Evolutionary conservation across 2,329 filamentous ascomycete genomes (phyloP), one percentile per base, ranked within the genome.

Genomic region (Claviceps capensis): DNA sequence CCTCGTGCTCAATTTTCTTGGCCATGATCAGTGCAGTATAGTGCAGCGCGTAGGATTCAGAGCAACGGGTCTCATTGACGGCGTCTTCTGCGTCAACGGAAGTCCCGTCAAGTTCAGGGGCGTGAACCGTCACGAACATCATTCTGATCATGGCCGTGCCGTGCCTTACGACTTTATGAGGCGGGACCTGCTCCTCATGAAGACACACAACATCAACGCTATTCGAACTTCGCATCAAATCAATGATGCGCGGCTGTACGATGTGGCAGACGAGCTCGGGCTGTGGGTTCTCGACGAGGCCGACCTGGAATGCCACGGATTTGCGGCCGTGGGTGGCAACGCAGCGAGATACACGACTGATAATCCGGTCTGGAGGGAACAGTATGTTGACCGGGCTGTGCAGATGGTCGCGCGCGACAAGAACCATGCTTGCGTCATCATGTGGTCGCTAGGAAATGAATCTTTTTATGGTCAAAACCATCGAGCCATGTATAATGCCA

Each of bases 381-480:
- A 82, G 0, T 87, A 88, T 57, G 66, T 87, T 2, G 83, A 87
- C 60, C 75, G 84, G 1, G 80, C 80, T 4, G 67, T 72, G 30
- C 81, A 85, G 54, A 69, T 87, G 56, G 78, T 87, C 0, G 71
- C 77, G 57, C 72, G 84, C 11, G 71, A 73, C 55, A 73, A 71
- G 57, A 75, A 86, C 50, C 80, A 85, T 56, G 69, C 82, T 0
- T 83, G 73, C 5, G 69, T 88, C 3, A 77, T 87, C 45, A 77
- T 86, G 49, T 88, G 84, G 85, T 83, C 79, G 17, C 69, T 88
- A 0, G 84, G 84, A 0, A 88, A 87, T 53, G 83, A 87, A 60
- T 74, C 82, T 0, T 87, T 85, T 59, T 86, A 85, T 53, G 84
- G 84, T 0, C 67, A 69, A 1, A 87, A 87, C 54, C 81, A 84